phyloP scores from a whole-genome alignment of 2,329 filamentous ascomycete species.

The Colletotrichum godetiae region DNA sequence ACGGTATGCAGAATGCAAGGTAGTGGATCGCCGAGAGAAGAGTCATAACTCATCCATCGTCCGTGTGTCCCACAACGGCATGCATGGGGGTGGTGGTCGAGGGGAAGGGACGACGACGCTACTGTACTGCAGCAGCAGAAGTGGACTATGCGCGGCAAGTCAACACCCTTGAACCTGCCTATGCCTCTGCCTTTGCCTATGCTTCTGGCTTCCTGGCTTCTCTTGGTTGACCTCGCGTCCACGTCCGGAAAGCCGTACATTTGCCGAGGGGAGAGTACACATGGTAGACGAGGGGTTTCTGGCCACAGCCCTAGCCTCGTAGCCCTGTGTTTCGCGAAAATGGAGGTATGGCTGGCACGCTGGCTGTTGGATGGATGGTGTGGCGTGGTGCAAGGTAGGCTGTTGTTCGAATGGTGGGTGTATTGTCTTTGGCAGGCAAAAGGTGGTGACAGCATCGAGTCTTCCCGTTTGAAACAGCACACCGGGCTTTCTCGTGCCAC shows the following conservation, averaged over 20 bases:
- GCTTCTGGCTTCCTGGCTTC: background rate
- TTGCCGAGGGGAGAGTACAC: background rate
- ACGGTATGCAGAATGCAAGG: slow-evolving; percentile 9
- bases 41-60: slow-evolving; percentile 19
- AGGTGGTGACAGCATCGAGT: background rate
- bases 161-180: slow-evolving; percentile 9
- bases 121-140: background rate
- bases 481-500: background rate
- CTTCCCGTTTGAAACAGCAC: background rate
- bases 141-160: slow-evolving; percentile 9
- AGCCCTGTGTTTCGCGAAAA: background rate
- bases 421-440: background rate
- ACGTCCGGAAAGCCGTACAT: background rate
- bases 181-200: background rate
- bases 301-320: slow-evolving; percentile 15
- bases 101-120: background rate
- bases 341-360: background rate
- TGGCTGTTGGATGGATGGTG: too few species aligned
- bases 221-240: background rate
- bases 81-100: background rate
- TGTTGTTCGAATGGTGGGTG: background rate
- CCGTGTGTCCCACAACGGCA: background rate
- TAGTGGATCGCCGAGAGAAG: slow-evolving; percentile 11
- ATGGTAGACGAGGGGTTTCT: background rate
- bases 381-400: background rate